Evolutionary conservation across 1,139 yeast genomes (phyloP), one percentile per base, ranked within the genome.

Genomic region (Candida glucosophila): DNA sequence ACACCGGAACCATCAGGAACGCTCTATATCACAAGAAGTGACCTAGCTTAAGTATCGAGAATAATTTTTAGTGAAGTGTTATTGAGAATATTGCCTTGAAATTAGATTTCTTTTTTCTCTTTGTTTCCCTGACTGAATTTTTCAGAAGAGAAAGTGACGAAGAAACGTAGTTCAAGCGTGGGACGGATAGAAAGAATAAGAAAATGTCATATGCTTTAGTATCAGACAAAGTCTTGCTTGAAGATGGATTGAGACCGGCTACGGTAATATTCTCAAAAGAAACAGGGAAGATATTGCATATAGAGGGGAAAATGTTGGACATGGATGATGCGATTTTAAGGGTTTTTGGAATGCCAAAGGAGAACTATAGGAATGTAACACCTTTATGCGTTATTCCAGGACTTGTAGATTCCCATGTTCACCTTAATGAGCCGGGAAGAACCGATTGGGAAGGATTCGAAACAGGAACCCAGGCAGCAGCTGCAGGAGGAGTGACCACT

Each of bases 371-470:
- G 26, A 62, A 77, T 34, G 75, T 78, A 9, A 63, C 79, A 6
- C 90, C 92, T 1, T 51, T 63, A 14, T 70, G 71, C 15, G 66
- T 88, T 8, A 62, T 88, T 62, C 96, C 97, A 0, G 97, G 97
- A 1, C 62, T 88, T 20, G 95, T 88, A 2, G 97, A 88, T 46
- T 71, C 94, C 6, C 97, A 88, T 49, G 96, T 86, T 17, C 96
- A 86, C 47, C 60, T 86, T 41, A 86, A 86, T 50, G 96, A 86
- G 52, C 96, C 96, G 0, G 95, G 95, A 4, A 60, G 95, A 40
- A 85, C 95, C 1, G 93, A 82, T 34, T 86, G 95, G 95, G 96
- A 86, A 55, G 96, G 95, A 1, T 86, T 86, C 49, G 93, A 76
- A 24, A 78, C 93, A 0, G 96, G 96, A 1, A 86, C 96, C 1